phyloP scores from a whole-genome alignment of 495 filamentous ascomycete species.

The Neurospora sp. region DNA sequence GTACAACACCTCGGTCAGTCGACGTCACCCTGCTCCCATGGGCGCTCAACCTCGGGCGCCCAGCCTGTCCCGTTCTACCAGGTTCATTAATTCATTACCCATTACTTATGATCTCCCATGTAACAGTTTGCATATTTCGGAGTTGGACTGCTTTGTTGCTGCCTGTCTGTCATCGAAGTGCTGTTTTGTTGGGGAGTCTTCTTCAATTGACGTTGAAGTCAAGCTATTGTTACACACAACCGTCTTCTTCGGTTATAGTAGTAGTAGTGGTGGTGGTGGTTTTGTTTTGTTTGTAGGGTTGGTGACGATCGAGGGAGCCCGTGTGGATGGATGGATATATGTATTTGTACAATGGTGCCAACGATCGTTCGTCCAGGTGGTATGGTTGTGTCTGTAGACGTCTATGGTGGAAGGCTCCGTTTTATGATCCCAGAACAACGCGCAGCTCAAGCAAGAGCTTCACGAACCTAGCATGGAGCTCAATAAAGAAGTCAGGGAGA shows the following conservation, averaged over 20 bases:
- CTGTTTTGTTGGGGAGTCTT: not conserved
- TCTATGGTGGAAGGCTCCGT: no score
- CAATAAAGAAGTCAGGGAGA: conserved; percentile 76
- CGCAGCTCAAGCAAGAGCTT: conserved; percentile 59
- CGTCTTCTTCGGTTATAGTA: not conserved
- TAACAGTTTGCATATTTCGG: not conserved
- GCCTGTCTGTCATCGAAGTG: not conserved
- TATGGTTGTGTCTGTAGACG: not conserved
- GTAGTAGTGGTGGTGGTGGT: not conserved
- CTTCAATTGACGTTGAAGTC: not conserved
- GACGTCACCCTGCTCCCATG: not conserved
- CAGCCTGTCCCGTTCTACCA: not conserved
- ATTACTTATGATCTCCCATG: not conserved
- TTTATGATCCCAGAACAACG: conserved; percentile 33
- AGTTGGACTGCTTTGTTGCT: not conserved
- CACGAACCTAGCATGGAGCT: conserved; percentile 74
- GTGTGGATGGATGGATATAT: not conserved
- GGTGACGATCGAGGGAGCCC: not conserved
- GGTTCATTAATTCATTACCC: not conserved
- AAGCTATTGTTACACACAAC: not conserved
- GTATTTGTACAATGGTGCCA: not conserved
- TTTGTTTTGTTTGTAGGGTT: not conserved
- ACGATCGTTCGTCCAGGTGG: not conserved
- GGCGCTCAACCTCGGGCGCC: not conserved
- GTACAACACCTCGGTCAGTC: not conserved